Evolutionary conservation across 495 filamentous ascomycete species (phyloP).

Genomic region (Penicillium maclennaniae): DNA sequence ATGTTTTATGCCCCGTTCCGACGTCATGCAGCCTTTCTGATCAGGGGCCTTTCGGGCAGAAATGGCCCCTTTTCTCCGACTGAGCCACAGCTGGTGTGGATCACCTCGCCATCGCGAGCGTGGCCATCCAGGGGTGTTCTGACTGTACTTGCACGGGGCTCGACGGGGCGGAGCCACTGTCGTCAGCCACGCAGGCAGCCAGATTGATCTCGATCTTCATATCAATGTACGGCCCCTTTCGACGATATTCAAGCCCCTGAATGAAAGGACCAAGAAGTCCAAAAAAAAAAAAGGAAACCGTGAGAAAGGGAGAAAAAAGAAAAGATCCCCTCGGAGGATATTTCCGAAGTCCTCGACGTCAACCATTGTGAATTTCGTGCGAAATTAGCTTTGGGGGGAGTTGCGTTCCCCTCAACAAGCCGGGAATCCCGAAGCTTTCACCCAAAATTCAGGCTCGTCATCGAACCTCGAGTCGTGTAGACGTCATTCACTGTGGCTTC

Average conservation of each 20-base stretch:
- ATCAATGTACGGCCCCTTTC: not conserved
- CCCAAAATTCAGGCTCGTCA: conserved; percentile 11
- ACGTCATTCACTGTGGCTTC: conserved; percentile 16
- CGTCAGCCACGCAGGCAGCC: conserved; percentile 24
- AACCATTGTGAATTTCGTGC: conserved; percentile 11
- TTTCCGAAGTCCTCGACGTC: conserved; percentile 23
- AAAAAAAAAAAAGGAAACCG: too few species aligned
- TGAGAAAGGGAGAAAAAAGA: not conserved
- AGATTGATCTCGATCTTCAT: conserved; percentile 1
- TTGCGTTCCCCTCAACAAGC: conserved; percentile 6
- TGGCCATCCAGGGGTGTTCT: not conserved
- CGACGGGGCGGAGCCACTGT: conserved; percentile 12
- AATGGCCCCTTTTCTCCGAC: not conserved
- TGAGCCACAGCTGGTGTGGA: conserved; percentile 3
- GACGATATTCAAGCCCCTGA: not conserved
- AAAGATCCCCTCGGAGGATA: conserved; percentile 1
- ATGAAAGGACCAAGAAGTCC: not conserved
- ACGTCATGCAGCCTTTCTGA: conserved; percentile 1
- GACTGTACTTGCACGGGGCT: not conserved
- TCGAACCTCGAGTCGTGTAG: conserved; percentile 17
- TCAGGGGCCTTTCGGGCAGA: not conserved
- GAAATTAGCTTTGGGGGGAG: conserved; percentile 14
- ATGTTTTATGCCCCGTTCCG: not conserved
- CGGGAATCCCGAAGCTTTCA: conserved; percentile 11
- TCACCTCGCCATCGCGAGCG: not conserved